Evolutionary conservation across 2,329 filamentous ascomycete genomes (phyloP).

Genomic region (Diplodia seriata): DNA sequence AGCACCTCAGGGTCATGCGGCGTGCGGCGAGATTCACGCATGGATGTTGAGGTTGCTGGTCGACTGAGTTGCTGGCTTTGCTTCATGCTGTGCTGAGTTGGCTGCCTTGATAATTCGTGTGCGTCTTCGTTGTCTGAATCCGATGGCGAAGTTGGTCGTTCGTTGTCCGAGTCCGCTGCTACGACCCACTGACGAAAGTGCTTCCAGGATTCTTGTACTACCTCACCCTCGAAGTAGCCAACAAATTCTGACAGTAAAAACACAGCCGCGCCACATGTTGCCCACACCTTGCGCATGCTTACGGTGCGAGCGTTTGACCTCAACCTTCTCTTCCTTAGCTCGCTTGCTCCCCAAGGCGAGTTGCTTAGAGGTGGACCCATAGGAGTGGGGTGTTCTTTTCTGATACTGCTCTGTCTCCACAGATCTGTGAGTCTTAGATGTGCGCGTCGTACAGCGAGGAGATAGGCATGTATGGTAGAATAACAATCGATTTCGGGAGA

Average conservation of each 20-base stretch:
- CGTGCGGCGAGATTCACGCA: slow-evolving; percentile 25
- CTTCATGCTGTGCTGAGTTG: slow-evolving; percentile 1
- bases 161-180: slow-evolving; percentile 28
- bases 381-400: slow-evolving; percentile 78
- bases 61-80: slow-evolving; percentile 23
- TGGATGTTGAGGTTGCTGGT: slow-evolving; percentile 4
- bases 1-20: slow-evolving; percentile 85
- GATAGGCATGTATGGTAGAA: slow-evolving; percentile 83
- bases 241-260: slow-evolving; percentile 90
- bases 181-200: slow-evolving; percentile 79
- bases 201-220: slow-evolving; percentile 81
- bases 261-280: slow-evolving; percentile 82
- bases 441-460: slow-evolving; percentile 82
- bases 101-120: neutral
- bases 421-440: slow-evolving; percentile 84
- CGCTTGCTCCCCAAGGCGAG: slow-evolving; percentile 65
- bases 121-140: neutral
- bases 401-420: slow-evolving; percentile 83
- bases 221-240: slow-evolving; percentile 86
- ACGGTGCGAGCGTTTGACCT: slow-evolving; percentile 68
- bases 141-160: neutral
- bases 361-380: slow-evolving; percentile 66
- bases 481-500: slow-evolving; percentile 78
- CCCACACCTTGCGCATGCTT: slow-evolving; percentile 85
- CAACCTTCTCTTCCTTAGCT: slow-evolving; percentile 67